phyloP scores from a whole-genome alignment of 2,329 filamentous ascomycete genomes.

The Exophiala mesophila region DNA sequence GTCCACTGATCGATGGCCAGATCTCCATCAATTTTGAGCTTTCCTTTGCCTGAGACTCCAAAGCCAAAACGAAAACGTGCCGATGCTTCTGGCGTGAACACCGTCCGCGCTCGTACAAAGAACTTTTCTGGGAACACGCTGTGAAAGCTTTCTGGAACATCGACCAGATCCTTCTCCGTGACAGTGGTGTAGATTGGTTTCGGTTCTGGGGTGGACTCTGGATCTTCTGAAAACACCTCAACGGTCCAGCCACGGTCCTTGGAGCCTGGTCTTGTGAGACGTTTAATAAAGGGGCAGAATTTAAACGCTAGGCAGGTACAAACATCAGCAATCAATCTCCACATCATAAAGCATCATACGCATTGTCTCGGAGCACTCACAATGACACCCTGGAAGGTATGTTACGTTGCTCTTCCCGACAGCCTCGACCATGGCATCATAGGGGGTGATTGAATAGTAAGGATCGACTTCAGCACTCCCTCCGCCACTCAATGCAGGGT shows the following conservation, averaged over 20 bases:
- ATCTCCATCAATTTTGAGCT: constrained; percentile 57
- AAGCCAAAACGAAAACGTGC: constrained; percentile 59
- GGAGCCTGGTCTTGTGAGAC: constrained; percentile 53
- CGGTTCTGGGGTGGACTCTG: constrained; percentile 39
- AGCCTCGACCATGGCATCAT: constrained; percentile 35
- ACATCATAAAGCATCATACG: neutral
- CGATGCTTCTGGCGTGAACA: constrained; percentile 55
- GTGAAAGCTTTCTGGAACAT: constrained; percentile 53
- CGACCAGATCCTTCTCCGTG: constrained; percentile 44
- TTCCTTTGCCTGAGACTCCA: constrained; percentile 59
- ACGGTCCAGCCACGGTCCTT: constrained; percentile 48
- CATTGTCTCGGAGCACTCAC: neutral
- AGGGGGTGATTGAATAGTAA: constrained; percentile 41
- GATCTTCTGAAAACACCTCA: constrained; percentile 38
- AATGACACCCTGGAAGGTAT: neutral
- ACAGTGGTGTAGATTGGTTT: constrained; percentile 50
- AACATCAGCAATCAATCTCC: too few species aligned
- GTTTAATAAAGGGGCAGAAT: constrained; percentile 23
- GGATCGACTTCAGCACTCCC: constrained; percentile 54
- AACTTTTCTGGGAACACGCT: constrained; percentile 54
- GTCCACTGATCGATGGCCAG: constrained; percentile 61
- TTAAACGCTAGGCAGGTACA: neutral
- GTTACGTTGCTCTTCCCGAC: constrained; percentile 12
- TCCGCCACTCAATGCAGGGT: constrained; percentile 51
- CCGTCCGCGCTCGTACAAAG: constrained; percentile 16